Evolutionary conservation across 2,329 filamentous ascomycete species (phyloP), one percentile per base, ranked within the genome.

Genomic region (Aspergillus aculeatinus): DNA sequence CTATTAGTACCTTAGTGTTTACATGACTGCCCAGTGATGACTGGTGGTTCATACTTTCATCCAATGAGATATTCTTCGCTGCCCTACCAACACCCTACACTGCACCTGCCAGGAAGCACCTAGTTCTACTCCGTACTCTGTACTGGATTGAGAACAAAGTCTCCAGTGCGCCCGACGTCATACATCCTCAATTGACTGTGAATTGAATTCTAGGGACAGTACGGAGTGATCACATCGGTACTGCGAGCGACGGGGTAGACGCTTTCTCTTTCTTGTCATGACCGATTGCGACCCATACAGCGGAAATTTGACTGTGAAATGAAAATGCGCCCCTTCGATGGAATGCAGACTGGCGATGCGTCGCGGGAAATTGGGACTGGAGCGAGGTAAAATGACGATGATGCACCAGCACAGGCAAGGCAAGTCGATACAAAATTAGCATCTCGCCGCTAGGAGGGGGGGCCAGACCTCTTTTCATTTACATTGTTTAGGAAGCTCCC

Each of bases 361-460:
- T 55, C 53, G 48, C 53, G 53, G 39, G 44, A 29, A 35, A 29
- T 55, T 47, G 42, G 39, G 39, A 16, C 9, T 33, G 23, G 53
- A 48, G 53, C 27, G 42, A 55, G 53, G 42, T 55, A 55, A 55
- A 29, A 47, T 48, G 47, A 55, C 53, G 39, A 42, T 42, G 39
- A n/a, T 42, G 39, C 39, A 42, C 39, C 39, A 42, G 39, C 39
- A 19, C 39, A 42, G 39, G 39, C 39, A 42, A 42, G 39, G 39
- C 39, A 42, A 42, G 39, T 42, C 39, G 39, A 21, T 44, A 55
- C 53, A 55, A 55, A 55, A 48, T 48, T 48, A 50, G 33, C 48
- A 35, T 58, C 52, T 31, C 44, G 59, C 39, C 59, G 59, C 59
- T 56, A 61, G 51, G 52, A 61, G 48, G 56, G 48, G 48, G 56